Percentiles rank a stretch among this genome's conserved stretches.
Conservation (phyloP, 257 asterid species). For the Haberlea rhodopensis region DNA sequence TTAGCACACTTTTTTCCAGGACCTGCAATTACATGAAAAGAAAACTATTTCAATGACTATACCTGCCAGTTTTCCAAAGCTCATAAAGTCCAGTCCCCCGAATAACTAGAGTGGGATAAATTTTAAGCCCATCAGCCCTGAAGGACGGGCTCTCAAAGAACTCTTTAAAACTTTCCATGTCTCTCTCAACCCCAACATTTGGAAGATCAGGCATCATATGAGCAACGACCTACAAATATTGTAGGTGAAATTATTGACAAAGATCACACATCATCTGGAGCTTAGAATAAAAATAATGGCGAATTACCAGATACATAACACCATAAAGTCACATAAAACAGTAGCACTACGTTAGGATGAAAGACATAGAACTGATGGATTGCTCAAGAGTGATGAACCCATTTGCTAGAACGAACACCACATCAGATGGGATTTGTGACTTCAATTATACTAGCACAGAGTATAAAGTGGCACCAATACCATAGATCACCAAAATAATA, state of each 20-base stretch:
- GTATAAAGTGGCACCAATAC: background rate
- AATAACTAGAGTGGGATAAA: constrained; percentile 94
- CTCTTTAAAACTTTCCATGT: constrained; percentile 95
- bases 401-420: background rate
- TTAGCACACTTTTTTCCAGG: constrained; percentile 9
- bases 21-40: constrained; percentile 19
- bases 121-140: constrained; percentile 95
- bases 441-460: background rate
- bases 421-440: background rate
- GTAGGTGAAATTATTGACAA: no score
- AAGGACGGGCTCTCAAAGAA: constrained; percentile 93
- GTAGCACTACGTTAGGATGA: background rate
- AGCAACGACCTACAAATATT: constrained; percentile 99
- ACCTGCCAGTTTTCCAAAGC: constrained; percentile 99
- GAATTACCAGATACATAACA: no score
- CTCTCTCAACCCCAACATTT: constrained; percentile 97
- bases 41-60: background rate
- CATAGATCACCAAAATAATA: background rate
- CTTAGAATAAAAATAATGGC: no score
- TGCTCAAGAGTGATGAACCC: background rate
- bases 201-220: constrained; percentile 99
- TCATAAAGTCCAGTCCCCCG: constrained; percentile 99
- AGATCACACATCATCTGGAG: no score
- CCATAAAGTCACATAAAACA: constrained; percentile 1
- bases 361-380: background rate